Conservation (phyloP, 306 rosid genomes). For the Parietaria judaica region DNA sequence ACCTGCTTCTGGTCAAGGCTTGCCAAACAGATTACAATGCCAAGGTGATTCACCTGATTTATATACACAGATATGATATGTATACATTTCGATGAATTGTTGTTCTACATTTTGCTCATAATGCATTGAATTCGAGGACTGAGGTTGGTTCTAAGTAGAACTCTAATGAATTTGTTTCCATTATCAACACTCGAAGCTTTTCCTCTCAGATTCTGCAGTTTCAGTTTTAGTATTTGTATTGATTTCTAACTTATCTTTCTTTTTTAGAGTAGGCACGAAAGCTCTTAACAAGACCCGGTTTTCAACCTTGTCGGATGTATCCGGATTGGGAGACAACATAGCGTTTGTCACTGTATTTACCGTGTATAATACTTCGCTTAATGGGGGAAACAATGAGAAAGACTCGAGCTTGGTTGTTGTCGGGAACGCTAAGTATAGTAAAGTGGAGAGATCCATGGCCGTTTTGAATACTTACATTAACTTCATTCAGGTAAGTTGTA, state of each 20-base stretch:
- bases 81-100: not conserved
- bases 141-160: too few relatives aligned
- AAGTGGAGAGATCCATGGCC: constrained; percentile 72
- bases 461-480: constrained; percentile 56
- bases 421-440: constrained; percentile 57
- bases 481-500: constrained; percentile 61
- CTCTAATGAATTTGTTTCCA: not conserved
- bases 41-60: constrained; percentile 31
- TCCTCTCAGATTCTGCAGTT: not conserved
- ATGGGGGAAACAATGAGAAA: constrained; percentile 26
- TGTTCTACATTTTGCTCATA: too few relatives aligned
- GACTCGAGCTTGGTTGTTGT: constrained; percentile 39
- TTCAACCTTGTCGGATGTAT: constrained; percentile 20
- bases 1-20: constrained; percentile 90
- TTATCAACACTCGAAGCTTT: not conserved
- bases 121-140: too few relatives aligned
- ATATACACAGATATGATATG: not conserved
- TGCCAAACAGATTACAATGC: constrained; percentile 75
- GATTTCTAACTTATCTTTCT: constrained; percentile 13
- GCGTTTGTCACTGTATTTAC: constrained; percentile 73
- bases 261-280: constrained; percentile 48
- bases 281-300: constrained; percentile 58
- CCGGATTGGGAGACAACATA: constrained; percentile 30
- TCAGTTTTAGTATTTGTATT: not conserved
- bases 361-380: constrained; percentile 48